Evolutionary conservation across 208 protist genomes (phyloP).

Genomic region (Leishmania tropica): DNA sequence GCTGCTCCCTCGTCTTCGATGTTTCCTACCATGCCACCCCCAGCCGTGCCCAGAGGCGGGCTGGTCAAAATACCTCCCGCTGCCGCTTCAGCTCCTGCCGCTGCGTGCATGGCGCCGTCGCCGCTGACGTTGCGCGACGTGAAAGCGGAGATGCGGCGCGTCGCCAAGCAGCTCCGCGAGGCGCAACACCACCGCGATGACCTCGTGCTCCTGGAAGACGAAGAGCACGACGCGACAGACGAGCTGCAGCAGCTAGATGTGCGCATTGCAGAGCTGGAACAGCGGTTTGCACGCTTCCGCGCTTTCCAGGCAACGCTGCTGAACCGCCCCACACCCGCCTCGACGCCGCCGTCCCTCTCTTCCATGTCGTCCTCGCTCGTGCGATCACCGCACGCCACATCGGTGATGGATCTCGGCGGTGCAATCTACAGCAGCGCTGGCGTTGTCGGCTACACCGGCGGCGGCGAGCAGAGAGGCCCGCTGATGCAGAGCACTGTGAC

Average conservation of each 20-base stretch:
- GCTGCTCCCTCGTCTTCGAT: not conserved
- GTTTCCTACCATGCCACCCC: not conserved
- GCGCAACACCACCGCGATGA: constrained; percentile 72
- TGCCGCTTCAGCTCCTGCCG: not conserved
- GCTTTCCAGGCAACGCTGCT: constrained; percentile 48
- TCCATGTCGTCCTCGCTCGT: constrained; percentile 32
- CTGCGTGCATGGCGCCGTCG: not conserved
- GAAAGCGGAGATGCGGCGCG: constrained; percentile 46
- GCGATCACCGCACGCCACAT: constrained; percentile 25
- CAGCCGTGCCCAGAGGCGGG: not conserved
- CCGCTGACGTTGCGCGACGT: constrained; percentile 38
- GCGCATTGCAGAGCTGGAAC: constrained; percentile 49
- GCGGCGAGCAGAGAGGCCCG: not conserved
- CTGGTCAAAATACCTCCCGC: not conserved
- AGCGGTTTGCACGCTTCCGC: constrained; percentile 48
- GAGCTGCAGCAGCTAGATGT: constrained; percentile 49
- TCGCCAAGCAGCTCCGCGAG: constrained; percentile 48
- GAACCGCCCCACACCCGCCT: constrained; percentile 31
- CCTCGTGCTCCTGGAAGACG: constrained; percentile 69
- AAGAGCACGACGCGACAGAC: constrained; percentile 55
- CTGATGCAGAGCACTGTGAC: not conserved
- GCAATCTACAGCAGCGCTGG: not conserved
- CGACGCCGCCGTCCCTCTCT: constrained; percentile 18
- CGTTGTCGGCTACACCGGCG: not conserved
- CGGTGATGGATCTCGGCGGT: constrained; percentile 3